These are phyloP conservation scores for Phytophthora cryptogea DNA, from an alignment of 352 stramenopile species.

Conservation along the genomic window DNA sequence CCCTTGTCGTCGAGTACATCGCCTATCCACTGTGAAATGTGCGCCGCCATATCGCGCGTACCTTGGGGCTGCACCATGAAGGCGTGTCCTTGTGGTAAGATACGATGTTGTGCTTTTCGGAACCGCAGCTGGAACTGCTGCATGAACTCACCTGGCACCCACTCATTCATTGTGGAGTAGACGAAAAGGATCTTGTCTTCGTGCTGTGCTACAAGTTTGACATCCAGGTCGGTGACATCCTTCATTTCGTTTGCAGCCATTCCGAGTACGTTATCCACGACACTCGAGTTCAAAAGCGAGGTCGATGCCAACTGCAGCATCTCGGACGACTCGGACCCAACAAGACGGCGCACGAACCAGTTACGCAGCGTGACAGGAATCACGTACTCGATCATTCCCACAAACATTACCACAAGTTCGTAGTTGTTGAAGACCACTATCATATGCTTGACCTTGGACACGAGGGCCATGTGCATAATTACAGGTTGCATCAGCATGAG, in stretches of 20 bases:
- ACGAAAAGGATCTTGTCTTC: conserved; percentile 68
- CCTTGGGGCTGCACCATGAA: conserved; percentile 80
- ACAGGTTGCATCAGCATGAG: too few species aligned
- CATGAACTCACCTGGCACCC: conserved; percentile 64
- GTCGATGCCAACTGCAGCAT: conserved; percentile 57
- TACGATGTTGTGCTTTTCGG: conserved; percentile 42
- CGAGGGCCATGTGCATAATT: conserved; percentile 66
- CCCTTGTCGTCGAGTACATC: conserved; percentile 36
- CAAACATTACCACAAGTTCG: conserved; percentile 35
- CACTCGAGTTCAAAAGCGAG: conserved; percentile 56
- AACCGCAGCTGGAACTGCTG: conserved; percentile 62
- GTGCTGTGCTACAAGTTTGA: conserved; percentile 39
- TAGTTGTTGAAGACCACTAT: conserved; percentile 56
- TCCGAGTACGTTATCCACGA: conserved; percentile 65
- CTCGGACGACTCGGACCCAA: conserved; percentile 40
- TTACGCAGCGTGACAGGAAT: conserved; percentile 44
- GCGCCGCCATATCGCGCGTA: conserved; percentile 64
- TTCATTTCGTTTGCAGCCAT: conserved; percentile 76
- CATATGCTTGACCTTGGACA: conserved; percentile 48
- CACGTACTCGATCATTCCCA: conserved; percentile 49
- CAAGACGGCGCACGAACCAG: conserved; percentile 47
- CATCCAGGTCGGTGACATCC: conserved; percentile 51
- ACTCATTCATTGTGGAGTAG: conserved; percentile 70
- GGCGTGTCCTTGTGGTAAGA: conserved; percentile 64
- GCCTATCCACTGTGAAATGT: conserved; percentile 61